A percentile compares a stretch with the other conserved stretches of the same genome.
phyloP scores from a whole-genome alignment of 371 early-diverging fungal species.

The Apophysomyces ossiformis region DNA sequence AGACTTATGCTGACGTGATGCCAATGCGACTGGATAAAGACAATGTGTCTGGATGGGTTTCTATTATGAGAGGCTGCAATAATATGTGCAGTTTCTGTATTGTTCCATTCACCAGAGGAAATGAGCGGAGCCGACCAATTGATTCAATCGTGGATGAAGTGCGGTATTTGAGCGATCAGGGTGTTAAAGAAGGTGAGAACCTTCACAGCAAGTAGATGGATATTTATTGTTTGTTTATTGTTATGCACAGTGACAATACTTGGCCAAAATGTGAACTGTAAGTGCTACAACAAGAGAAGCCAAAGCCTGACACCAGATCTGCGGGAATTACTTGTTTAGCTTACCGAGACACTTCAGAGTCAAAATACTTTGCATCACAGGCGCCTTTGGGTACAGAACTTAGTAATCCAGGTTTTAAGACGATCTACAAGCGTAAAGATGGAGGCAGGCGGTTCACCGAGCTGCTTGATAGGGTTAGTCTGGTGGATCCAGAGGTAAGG shows the following conservation, averaged over 20 bases:
- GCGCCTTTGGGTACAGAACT: slow-evolving; percentile 42
- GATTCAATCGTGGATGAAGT: slow-evolving; percentile 76
- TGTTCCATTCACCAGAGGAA: slow-evolving; percentile 77
- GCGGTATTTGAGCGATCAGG: slow-evolving; percentile 64
- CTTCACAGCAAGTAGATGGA: background rate
- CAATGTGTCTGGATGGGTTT: slow-evolving; percentile 68
- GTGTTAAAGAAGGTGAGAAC: slow-evolving; percentile 65
- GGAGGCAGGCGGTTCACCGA: slow-evolving; percentile 81
- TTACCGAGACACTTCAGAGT: slow-evolving; percentile 71
- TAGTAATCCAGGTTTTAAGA: slow-evolving; percentile 73
- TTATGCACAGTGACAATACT: slow-evolving; percentile 60
- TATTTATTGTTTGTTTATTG: background rate
- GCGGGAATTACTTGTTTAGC: slow-evolving; percentile 26
- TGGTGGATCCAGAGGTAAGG: slow-evolving; percentile 68
- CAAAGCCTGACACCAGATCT: background rate
- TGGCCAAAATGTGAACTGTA: slow-evolving; percentile 85
- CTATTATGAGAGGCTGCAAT: slow-evolving; percentile 85
- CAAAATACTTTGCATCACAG: slow-evolving; percentile 44
- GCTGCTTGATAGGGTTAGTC: slow-evolving; percentile 70
- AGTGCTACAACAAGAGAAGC: slow-evolving; percentile 2
- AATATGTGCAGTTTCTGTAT: slow-evolving; percentile 87
- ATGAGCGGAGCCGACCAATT: slow-evolving; percentile 76
- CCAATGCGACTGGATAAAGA: slow-evolving; percentile 71
- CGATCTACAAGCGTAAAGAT: slow-evolving; percentile 78
- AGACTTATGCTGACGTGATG: slow-evolving; percentile 83